Base-by-base conservation (phyloP, 2,329 filamentous ascomycete species). In the Trichoderma gracile region DNA sequence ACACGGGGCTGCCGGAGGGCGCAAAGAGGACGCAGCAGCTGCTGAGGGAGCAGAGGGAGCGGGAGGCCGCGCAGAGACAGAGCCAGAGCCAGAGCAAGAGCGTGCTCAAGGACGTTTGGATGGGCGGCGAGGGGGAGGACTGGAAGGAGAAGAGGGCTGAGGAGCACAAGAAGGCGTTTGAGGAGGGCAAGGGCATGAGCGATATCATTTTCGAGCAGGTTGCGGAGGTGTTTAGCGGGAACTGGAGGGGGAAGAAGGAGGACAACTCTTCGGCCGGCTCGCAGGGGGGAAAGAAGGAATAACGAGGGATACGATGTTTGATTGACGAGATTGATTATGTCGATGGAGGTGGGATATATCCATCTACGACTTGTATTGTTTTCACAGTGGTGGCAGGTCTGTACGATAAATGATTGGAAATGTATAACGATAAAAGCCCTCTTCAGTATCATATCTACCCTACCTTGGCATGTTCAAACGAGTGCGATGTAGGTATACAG, bases 191-290 rank as follows among this genome's bases (percentile, higher is more conserved):
- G 69, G 84, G 84, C 3, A 80, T 85, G 71, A 81, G 80, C 66
- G 83, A 81, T 42, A 77, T 87, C 64, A 87, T 87, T 61, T 74
- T 81, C 66, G 82, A 85, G 9, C 84, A 86, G 73, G 76, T 87
- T 62, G 74, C 74, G n/a, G 84, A 87, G 67, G 85, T 85, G 14
- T 84, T 75, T 68, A 75, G 71, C 45, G 77, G 77, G 5, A 77
- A 76, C 59, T 77, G 70, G 73, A 72, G 70, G 67, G 74, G 73
- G 66, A 74, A 73, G 55, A 71, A 68, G 25, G 47, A 62, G 25
- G 59, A 54, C 2, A 7, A 40, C 0, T 15, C 47, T 5, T 40
- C 10, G 27, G 40, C 1, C 5, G 49, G 33, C 23, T 54, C 59
- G 19, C 59, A 46, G 62, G 12, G 12, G 33, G 70, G 71, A n/a